A percentile compares a stretch with the other conserved stretches of the same genome.
Conservation (phyloP, 768 basidiomycete species). For the Russula dissimulans region DNA sequence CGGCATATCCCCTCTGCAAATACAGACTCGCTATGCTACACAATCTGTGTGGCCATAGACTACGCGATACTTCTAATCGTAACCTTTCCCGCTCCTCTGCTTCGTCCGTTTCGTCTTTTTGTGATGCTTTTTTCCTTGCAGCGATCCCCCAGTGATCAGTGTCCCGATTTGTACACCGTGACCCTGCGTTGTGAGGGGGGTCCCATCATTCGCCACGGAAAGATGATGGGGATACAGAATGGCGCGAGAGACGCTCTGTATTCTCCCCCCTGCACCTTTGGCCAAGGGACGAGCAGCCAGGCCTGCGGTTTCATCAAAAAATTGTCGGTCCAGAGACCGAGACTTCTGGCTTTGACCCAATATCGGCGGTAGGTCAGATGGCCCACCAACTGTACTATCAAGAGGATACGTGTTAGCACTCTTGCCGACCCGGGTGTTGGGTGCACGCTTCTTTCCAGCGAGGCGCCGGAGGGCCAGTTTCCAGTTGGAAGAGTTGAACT, state of each 20-base stretch:
- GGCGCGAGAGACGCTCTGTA: slow-evolving; percentile 52
- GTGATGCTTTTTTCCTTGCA: slow-evolving; percentile 68
- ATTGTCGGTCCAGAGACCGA: slow-evolving; percentile 65
- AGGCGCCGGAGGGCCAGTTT: slow-evolving; percentile 48
- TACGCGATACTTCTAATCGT: slow-evolving; percentile 41
- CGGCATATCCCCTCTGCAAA: too few relatives aligned
- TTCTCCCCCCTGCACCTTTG: slow-evolving; percentile 48
- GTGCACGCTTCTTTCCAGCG: slow-evolving; percentile 80
- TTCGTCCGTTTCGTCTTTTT: slow-evolving; percentile 77
- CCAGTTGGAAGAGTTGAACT: slow-evolving; percentile 70
- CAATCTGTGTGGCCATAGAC: too few relatives aligned
- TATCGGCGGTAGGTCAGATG: background rate
- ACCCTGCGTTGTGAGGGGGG: slow-evolving; percentile 35
- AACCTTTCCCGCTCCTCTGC: slow-evolving; percentile 88
- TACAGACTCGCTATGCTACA: too few relatives aligned
- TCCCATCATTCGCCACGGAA: slow-evolving; percentile 68
- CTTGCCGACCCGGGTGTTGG: slow-evolving; percentile 77
- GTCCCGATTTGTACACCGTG: slow-evolving; percentile 32
- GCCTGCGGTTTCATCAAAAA: slow-evolving; percentile 55
- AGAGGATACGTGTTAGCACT: slow-evolving; percentile 62
- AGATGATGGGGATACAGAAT: slow-evolving; percentile 80
- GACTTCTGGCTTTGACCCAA: slow-evolving; percentile 41
- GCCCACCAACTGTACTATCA: slow-evolving; percentile 8
- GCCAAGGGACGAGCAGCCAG: slow-evolving; percentile 55
- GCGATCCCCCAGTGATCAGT: slow-evolving; percentile 24